Evolutionary conservation across 306 rosid genomes (phyloP), one percentile per base, ranked within the genome.

Genomic region (Herpetospermum pedunculosum): DNA sequence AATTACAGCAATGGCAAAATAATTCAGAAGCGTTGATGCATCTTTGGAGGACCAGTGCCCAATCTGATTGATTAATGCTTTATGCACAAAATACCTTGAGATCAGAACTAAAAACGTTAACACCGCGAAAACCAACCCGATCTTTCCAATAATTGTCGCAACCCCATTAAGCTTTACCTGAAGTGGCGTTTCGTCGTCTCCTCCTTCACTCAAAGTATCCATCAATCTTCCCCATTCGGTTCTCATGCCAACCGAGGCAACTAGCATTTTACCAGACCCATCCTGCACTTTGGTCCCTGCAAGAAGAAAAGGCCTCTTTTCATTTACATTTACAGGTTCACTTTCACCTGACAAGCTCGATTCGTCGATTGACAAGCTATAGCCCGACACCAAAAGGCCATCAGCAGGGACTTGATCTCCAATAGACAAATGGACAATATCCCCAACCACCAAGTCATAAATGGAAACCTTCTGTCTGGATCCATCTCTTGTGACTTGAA

Each of bases 211-310:
- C 67, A 94, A 68, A 38, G 96, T 83, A 25, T 74, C 92, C 97
- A 94, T 94, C 73, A 94, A 80, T 74, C 90, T 81, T 78, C 97
- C 97, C 98, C 98, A 94, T 88, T 94, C 97, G n/a, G 97, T 94
- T 73, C 85, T 88, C 96, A 85, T 89, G 1, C 98, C 97, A 73
- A 94, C 98, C 12, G 91, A 76, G 30, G 92, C 82, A 49, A 91
- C 90, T 1, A 91, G 79, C 97, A 94, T 91, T 82, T 86, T 94
- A 25, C 90, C 97, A 76, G 90, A 86, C 26, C 97, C 98, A 62
- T 88, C 95, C 85, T 89, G 95, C 43, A 91, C 96, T 55, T 87
- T 85, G 49, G 96, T 94, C 21, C 98, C 98, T 0, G 85, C 73
- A 18, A 94, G 84, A 60, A 94, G 82, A 80, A 85, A 94, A 29